These are phyloP conservation scores for Trichoderma atrobrunneum DNA, from an alignment of 2,329 filamentous ascomycete genomes.

Conservation along the genomic window DNA sequence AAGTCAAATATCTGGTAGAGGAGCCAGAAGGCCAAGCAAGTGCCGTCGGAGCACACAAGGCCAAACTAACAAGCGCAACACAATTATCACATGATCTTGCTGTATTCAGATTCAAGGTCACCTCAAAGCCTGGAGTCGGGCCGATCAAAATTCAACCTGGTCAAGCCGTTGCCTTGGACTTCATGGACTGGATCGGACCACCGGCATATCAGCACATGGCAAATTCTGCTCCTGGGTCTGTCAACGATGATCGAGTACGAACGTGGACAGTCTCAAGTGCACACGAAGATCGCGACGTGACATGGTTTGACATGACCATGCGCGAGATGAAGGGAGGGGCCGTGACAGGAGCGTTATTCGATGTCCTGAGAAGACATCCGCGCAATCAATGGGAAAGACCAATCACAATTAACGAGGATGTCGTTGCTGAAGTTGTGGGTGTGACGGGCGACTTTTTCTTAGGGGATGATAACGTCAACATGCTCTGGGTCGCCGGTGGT, in stretches of 20 bases:
- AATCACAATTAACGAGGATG: not conserved
- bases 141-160: slow-evolving; percentile 9
- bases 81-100: slow-evolving; percentile 15
- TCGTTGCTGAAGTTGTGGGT: slow-evolving; percentile 9
- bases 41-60: slow-evolving; percentile 5
- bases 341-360: slow-evolving; percentile 9
- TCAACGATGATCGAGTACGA: slow-evolving; percentile 11
- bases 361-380: slow-evolving; percentile 5
- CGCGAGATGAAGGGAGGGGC: slow-evolving; percentile 17
- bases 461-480: not conserved
- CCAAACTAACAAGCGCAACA: not conserved
- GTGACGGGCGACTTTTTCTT: slow-evolving; percentile 18
- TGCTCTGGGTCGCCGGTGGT: slow-evolving; percentile 18
- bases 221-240: slow-evolving; percentile 7
- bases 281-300: not conserved
- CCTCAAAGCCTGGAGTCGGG: not conserved
- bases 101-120: slow-evolving; percentile 12
- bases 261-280: slow-evolving; percentile 17
- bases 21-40: slow-evolving; percentile 8
- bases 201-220: slow-evolving; percentile 19
- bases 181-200: slow-evolving; percentile 17
- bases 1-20: slow-evolving; percentile 14
- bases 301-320: slow-evolving; percentile 17
- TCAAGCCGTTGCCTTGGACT: slow-evolving; percentile 12
- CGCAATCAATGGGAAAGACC: not conserved